Evolutionary conservation across 805 yeast genomes (phyloP).

Genomic region (Candida pseudoglaebosa): DNA sequence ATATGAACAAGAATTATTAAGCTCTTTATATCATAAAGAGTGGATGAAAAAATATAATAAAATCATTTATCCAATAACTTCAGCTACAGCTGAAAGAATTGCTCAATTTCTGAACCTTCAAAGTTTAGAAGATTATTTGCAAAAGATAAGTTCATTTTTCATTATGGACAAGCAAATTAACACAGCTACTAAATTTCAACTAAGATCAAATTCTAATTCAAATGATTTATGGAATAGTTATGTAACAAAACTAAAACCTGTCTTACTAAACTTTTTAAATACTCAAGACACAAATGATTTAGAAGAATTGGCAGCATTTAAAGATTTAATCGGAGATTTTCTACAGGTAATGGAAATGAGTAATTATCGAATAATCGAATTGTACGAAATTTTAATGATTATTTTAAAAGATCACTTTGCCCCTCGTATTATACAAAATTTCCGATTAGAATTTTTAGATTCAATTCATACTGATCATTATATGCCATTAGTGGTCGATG

Average conservation of each 20-base stretch:
- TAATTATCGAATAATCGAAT: constrained; percentile 52
- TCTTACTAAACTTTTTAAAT: constrained; percentile 45
- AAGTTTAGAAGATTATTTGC: constrained; percentile 52
- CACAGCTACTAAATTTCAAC: constrained; percentile 56
- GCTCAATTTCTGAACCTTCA: constrained; percentile 7
- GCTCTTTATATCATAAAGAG: constrained; percentile 64
- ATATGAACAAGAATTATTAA: constrained; percentile 58
- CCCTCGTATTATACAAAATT: constrained; percentile 49
- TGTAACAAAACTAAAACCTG: constrained; percentile 54
- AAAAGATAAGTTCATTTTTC: constrained; percentile 70
- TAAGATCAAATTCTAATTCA: constrained; percentile 59
- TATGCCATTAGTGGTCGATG: constrained; percentile 76
- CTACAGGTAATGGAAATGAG: constrained; percentile 74
- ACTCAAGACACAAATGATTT: constrained; percentile 33
- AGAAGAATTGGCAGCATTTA: constrained; percentile 50
- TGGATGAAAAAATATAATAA: constrained; percentile 67
- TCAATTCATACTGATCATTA: constrained; percentile 77
- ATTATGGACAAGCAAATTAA: constrained; percentile 70
- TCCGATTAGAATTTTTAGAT: constrained; percentile 56
- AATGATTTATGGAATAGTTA: constrained; percentile 76
- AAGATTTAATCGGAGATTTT: constrained; percentile 63
- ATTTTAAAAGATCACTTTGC: constrained; percentile 59
- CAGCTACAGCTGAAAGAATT: constrained; percentile 27
- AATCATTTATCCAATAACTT: constrained; percentile 60
- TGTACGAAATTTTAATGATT: constrained; percentile 58